These are phyloP conservation scores for Shiraia sp. DNA, from an alignment of 2,329 filamentous ascomycete species.

Conservation along the genomic window DNA sequence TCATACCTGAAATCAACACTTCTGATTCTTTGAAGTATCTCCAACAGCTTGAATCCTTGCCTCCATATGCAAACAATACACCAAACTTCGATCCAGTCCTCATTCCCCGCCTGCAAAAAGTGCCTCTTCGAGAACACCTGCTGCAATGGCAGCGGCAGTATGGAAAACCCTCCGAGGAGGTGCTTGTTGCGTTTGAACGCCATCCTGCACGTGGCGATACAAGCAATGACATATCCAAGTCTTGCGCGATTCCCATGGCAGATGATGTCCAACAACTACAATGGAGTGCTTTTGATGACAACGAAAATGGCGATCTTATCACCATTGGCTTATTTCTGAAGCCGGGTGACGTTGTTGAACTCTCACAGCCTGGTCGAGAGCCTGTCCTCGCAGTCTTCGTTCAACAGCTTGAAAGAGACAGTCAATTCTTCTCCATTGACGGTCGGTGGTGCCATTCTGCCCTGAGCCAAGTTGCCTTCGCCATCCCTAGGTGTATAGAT, in stretches of 20 bases:
- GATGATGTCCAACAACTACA: constrained; percentile 27
- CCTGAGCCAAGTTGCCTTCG: constrained; percentile 50
- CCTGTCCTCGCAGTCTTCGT: constrained; percentile 56
- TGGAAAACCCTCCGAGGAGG: constrained; percentile 35
- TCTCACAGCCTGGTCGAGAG: constrained; percentile 41
- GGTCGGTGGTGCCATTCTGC: constrained; percentile 53
- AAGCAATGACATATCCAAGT: constrained; percentile 28
- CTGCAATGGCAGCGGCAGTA: constrained; percentile 50
- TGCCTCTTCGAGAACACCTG: constrained; percentile 35
- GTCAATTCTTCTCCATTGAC: constrained; percentile 56
- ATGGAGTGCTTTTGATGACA: constrained; percentile 24
- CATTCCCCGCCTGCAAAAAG: constrained; percentile 13
- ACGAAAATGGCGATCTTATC: constrained; percentile 36
- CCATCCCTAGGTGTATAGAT: constrained; percentile 54
- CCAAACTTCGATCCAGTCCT: constrained; percentile 15
- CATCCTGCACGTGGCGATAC: constrained; percentile 28
- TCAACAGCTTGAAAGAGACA: constrained; percentile 44
- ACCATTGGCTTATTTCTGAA: constrained; percentile 44
- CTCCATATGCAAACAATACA: constrained; percentile 6
- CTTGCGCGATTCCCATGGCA: constrained; percentile 23
- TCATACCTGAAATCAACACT: constrained; percentile 5
- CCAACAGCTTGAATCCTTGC: constrained; percentile 17
- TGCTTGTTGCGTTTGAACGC: constrained; percentile 35
- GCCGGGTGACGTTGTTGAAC: constrained; percentile 55
- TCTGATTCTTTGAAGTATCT: no score